Conservation (phyloP, 1,284 basidiomycete species). For the Meripilus lineatus region DNA sequence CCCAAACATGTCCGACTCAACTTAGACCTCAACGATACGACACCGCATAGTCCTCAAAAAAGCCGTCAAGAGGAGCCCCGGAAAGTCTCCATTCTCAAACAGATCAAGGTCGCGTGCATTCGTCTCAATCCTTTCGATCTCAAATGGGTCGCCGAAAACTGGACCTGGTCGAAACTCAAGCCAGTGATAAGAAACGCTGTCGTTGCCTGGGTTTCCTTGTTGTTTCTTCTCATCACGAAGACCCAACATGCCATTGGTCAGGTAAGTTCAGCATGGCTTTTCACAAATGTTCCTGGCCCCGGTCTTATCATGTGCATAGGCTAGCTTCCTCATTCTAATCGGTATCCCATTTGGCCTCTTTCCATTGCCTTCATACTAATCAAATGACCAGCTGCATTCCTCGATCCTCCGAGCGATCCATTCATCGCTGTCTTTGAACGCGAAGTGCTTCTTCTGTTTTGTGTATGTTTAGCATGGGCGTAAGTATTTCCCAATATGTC, state of each 20-base stretch:
- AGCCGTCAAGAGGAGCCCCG: too few relatives aligned
- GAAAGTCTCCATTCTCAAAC: too few relatives aligned
- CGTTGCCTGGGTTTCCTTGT: slow-evolving; percentile 56
- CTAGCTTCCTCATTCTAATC: slow-evolving; percentile 64
- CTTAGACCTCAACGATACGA: too few relatives aligned
- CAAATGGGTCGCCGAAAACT: slow-evolving; percentile 55
- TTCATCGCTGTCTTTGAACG: slow-evolving; percentile 67
- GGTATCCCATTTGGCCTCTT: slow-evolving; percentile 28
- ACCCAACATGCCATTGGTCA: slow-evolving; percentile 54
- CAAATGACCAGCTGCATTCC: slow-evolving; percentile 43
- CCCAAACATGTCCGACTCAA: slow-evolving; percentile 3
- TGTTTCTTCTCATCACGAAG: slow-evolving; percentile 59
- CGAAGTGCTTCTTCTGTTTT: slow-evolving; percentile 55
- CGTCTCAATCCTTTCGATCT: slow-evolving; percentile 25
- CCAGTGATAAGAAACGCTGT: slow-evolving; percentile 61
- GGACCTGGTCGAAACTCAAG: slow-evolving; percentile 56
- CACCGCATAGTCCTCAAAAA: too few relatives aligned
- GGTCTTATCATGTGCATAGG: slow-evolving; percentile 31
- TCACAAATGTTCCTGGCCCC: neutral
- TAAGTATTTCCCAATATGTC: slow-evolving; percentile 31
- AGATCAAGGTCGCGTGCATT: too few relatives aligned
- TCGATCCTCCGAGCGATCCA: slow-evolving; percentile 67
- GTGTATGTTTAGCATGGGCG: slow-evolving; percentile 58
- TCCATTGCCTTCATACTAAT: neutral
- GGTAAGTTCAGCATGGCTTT: slow-evolving; percentile 29